Percentiles rank a stretch among this genome's conserved stretches.
Evolutionary conservation across 768 basidiomycete genomes (phyloP).

Genomic region (Gelatoporia subvermispora): DNA sequence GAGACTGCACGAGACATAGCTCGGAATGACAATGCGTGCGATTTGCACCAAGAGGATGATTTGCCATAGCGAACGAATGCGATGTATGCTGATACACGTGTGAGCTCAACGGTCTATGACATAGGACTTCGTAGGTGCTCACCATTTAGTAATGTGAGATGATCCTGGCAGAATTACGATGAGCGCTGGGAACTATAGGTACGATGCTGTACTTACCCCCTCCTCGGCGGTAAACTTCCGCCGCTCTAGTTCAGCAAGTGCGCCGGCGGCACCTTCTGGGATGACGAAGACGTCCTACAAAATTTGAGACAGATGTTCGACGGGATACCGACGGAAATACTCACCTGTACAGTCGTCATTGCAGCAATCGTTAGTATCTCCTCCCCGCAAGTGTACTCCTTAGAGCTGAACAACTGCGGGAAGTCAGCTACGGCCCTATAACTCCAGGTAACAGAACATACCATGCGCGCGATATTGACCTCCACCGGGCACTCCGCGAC

Average conservation of each 20-base stretch:
- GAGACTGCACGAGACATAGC: constrained; percentile 92
- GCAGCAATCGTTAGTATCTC: constrained; percentile 95
- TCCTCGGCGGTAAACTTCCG: constrained; percentile 98
- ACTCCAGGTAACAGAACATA: constrained; percentile 30
- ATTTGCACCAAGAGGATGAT: constrained; percentile 90
- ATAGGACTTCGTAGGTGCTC: constrained; percentile 6
- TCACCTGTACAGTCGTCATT: constrained; percentile 87
- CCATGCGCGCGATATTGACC: constrained; percentile 91
- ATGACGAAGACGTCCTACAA: constrained; percentile 84
- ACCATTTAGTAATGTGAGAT: constrained; percentile 93
- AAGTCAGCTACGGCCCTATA: not conserved
- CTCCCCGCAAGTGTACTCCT: constrained; percentile 85
- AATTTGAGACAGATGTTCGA: not conserved
- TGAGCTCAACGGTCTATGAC: not conserved
- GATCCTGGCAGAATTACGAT: constrained; percentile 56
- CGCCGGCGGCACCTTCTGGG: constrained; percentile 79
- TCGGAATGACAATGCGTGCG: constrained; percentile 88
- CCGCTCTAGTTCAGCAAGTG: constrained; percentile 85
- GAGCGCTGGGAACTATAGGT: not conserved
- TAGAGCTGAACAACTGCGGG: constrained; percentile 76
- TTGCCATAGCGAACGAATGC: constrained; percentile 81
- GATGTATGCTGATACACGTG: constrained; percentile 67
- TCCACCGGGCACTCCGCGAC: constrained; percentile 95
- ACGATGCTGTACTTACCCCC: constrained; percentile 52
- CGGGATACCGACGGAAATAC: constrained; percentile 4